Conservation (phyloP, 768 basidiomycete genomes). For the Clitopilus passeckerianus region DNA sequence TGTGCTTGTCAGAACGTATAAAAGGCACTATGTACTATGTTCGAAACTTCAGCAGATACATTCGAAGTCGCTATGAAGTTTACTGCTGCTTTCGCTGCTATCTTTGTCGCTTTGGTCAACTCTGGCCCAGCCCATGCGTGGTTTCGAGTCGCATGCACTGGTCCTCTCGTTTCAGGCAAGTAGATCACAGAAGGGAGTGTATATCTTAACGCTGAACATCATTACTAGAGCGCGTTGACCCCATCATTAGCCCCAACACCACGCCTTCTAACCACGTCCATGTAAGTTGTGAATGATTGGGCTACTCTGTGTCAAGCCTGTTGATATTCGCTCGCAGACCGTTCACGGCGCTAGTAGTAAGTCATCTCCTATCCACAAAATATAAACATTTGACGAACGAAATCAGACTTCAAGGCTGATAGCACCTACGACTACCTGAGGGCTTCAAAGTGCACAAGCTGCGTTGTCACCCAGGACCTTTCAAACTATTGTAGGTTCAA, state of each 20-base stretch:
- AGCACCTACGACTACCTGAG: constrained; percentile 28
- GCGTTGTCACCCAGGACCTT: constrained; percentile 30
- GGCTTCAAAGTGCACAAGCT: constrained; percentile 31
- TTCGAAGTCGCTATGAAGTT: constrained; percentile 8
- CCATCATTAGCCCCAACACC: constrained; percentile 27
- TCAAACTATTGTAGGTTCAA: constrained; percentile 32
- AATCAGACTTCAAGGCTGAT: constrained; percentile 26
- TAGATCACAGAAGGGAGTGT: neutral
- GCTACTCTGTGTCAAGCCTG: too few relatives aligned
- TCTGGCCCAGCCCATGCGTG: constrained; percentile 23
- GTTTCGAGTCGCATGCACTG: constrained; percentile 37
- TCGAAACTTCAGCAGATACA: neutral
- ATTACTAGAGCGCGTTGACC: constrained; percentile 30
- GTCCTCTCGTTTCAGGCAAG: constrained; percentile 32
- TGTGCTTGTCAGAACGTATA: neutral
- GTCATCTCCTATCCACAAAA: neutral
- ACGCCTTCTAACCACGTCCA: constrained; percentile 35
- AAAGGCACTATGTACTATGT: neutral
- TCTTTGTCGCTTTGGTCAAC: constrained; percentile 11
- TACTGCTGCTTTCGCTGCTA: constrained; percentile 6
- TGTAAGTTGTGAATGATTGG: constrained; percentile 20
- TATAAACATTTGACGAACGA: neutral
- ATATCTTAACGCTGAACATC: neutral
- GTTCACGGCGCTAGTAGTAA: constrained; percentile 33
- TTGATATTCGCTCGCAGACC: too few relatives aligned